Percentiles rank a stretch among this genome's conserved stretches.
Conservation (phyloP, 495 filamentous ascomycete genomes). For the Corynascus novoguineensis region DNA sequence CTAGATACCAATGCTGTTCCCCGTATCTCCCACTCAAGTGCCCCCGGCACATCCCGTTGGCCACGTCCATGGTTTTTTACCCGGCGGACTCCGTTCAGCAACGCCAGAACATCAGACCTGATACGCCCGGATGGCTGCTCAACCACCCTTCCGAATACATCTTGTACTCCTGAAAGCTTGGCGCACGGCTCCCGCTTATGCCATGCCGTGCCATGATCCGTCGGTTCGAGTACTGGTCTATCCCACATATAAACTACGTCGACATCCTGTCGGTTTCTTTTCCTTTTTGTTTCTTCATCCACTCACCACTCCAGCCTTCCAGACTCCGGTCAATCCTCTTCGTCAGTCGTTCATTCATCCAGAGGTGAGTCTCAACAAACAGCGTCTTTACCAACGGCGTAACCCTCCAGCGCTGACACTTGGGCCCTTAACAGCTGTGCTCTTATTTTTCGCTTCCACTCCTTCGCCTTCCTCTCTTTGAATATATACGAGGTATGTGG, state of each 20-base stretch:
- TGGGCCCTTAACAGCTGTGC: constrained; percentile 40
- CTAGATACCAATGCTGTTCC: constrained; percentile 4
- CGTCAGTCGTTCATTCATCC: constrained; percentile 47
- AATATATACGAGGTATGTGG: constrained; percentile 40
- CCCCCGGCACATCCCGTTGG: constrained; percentile 12
- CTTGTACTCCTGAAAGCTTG: constrained; percentile 35
- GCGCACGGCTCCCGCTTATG: constrained; percentile 35
- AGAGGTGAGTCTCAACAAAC: constrained; percentile 35
- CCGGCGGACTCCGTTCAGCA: constrained; percentile 31
- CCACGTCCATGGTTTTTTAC: constrained; percentile 38
- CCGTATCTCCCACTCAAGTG: constrained; percentile 9
- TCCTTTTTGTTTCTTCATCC: constrained; percentile 35
- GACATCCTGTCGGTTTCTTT: constrained; percentile 18
- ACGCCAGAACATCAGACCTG: constrained; percentile 40
- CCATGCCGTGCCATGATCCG: constrained; percentile 26
- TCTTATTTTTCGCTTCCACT: constrained; percentile 47
- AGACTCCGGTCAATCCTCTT: constrained; percentile 18
- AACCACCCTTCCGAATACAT: constrained; percentile 38
- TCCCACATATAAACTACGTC: constrained; percentile 38
- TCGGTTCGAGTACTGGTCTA: constrained; percentile 6
- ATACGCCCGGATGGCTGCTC: constrained; percentile 44
- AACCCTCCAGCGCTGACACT: constrained; percentile 13
- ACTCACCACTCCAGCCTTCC: constrained; percentile 33
- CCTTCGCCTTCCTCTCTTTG: constrained; percentile 38
- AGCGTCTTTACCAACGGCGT: no score